Conservation (phyloP, 495 filamentous ascomycete species). For the Hypoxylon trugodes region DNA sequence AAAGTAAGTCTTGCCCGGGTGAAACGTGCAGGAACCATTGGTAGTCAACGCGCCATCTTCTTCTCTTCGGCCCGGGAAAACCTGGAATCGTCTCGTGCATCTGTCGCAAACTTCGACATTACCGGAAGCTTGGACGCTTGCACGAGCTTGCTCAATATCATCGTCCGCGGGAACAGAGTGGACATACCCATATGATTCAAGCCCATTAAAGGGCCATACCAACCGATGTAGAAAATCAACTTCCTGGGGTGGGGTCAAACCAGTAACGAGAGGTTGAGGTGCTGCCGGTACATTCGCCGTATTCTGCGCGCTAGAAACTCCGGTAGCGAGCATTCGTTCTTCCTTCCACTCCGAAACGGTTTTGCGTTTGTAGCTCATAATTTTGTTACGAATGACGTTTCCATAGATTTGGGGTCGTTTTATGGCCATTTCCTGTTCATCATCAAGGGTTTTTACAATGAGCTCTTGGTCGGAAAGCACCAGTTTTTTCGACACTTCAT, state of each 20-base stretch:
- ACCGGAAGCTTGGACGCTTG: constrained; percentile 68
- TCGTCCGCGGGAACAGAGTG: constrained; percentile 65
- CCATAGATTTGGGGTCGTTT: constrained; percentile 74
- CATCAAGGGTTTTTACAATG: constrained; percentile 79
- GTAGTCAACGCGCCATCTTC: constrained; percentile 81
- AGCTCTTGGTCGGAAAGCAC: constrained; percentile 73
- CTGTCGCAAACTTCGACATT: constrained; percentile 91
- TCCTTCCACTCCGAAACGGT: constrained; percentile 70
- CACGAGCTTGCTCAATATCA: constrained; percentile 61
- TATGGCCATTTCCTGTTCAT: constrained; percentile 80
- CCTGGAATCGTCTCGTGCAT: constrained; percentile 85
- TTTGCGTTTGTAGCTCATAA: constrained; percentile 79
- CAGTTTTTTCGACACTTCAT: constrained; percentile 52
- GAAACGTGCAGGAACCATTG: constrained; percentile 79
- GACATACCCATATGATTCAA: constrained; percentile 79
- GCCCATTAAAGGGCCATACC: constrained; percentile 63
- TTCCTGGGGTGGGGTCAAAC: constrained; percentile 72
- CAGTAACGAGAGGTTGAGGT: constrained; percentile 67
- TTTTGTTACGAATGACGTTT: constrained; percentile 81
- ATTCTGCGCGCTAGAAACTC: constrained; percentile 28
- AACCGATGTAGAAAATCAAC: constrained; percentile 68
- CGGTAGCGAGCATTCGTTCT: constrained; percentile 41
- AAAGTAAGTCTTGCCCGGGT: constrained; percentile 70
- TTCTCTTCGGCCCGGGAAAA: constrained; percentile 84
- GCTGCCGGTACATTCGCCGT: constrained; percentile 39